A percentile compares a stretch with the other conserved stretches of the same genome.
Evolutionary conservation across 2,329 filamentous ascomycete genomes (phyloP).

Genomic region (Diplodia scrobiculata): DNA sequence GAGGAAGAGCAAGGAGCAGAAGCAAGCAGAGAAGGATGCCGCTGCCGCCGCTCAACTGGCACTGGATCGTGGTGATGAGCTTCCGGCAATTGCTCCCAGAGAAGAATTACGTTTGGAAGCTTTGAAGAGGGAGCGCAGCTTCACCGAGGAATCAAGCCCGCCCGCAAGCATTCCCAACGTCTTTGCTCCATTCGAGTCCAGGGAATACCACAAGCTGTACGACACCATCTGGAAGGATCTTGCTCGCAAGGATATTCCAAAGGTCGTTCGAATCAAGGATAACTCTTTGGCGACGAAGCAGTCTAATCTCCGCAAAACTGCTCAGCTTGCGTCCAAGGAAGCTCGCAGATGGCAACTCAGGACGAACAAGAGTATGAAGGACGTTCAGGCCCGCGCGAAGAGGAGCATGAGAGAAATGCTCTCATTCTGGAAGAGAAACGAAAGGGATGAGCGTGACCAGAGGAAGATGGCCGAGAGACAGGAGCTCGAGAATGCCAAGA

Average conservation of each 20-base stretch:
- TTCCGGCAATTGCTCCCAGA: constrained; percentile 62
- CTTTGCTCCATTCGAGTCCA: constrained; percentile 69
- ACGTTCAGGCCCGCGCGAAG: constrained; percentile 94
- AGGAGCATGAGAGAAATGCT: constrained; percentile 99
- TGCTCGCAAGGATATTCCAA: constrained; percentile 88
- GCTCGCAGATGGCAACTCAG: constrained; percentile 95
- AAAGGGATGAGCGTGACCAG: constrained; percentile 92
- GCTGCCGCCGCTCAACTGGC: constrained; percentile 87
- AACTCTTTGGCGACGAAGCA: constrained; percentile 83
- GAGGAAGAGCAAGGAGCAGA: constrained; percentile 82
- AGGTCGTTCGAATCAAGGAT: constrained; percentile 84
- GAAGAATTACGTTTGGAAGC: constrained; percentile 57
- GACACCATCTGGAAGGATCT: constrained; percentile 97
- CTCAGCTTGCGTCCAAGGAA: constrained; percentile 93
- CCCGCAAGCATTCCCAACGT: constrained; percentile 38
- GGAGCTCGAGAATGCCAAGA: constrained; percentile 93
- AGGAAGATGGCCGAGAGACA: constrained; percentile 93
- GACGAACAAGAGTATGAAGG: constrained; percentile 98
- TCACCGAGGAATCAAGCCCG: constrained; percentile 53
- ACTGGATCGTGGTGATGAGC: constrained; percentile 74
- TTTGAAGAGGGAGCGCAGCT: constrained; percentile 45
- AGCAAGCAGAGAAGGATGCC: constrained; percentile 69
- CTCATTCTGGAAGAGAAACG: constrained; percentile 98
- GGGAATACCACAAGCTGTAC: constrained; percentile 95
- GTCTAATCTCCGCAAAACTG: constrained; percentile 97